These are phyloP conservation scores for Ophiostoma sp. DNA, from an alignment of 2,329 filamentous ascomycete species.

Conservation along the genomic window DNA sequence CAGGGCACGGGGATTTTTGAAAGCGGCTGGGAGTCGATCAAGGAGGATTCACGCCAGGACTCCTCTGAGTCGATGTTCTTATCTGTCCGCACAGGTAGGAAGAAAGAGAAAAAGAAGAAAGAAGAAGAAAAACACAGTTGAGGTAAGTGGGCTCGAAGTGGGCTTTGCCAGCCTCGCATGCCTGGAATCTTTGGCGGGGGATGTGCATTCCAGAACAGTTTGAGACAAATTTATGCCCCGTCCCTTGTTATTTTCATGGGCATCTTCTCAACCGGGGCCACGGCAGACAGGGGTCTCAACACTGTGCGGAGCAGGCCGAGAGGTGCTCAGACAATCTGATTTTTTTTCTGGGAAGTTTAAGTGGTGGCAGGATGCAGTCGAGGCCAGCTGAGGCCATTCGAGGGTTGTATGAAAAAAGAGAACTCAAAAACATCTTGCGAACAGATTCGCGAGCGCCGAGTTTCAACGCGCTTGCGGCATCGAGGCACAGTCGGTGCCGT, in stretches of 20 bases:
- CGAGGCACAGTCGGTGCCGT: background rate
- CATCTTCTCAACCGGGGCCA: background rate
- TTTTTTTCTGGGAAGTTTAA: background rate
- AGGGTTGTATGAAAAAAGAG: background rate
- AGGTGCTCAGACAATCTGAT: background rate
- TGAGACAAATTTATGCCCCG: slow-evolving; percentile 21
- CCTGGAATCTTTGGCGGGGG: background rate
- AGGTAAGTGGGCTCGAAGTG: background rate
- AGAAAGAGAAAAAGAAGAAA: background rate
- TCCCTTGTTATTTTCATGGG: background rate
- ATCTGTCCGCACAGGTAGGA: background rate
- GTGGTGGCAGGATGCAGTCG: background rate
- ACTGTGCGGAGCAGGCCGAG: background rate
- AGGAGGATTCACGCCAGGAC: background rate
- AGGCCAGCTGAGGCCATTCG: background rate
- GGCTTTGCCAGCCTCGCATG: slow-evolving; percentile 2
- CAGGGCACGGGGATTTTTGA: slow-evolving; percentile 16
- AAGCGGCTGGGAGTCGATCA: slow-evolving; percentile 19
- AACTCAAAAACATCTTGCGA: background rate
- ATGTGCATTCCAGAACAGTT: slow-evolving; percentile 24
- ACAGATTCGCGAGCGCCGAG: background rate
- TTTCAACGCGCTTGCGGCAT: background rate
- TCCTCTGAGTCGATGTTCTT: background rate
- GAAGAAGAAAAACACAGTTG: background rate
- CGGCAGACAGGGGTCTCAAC: background rate